Evolutionary conservation across 2,329 filamentous ascomycete species (phyloP).

Genomic region (Fusarium nurragi): DNA sequence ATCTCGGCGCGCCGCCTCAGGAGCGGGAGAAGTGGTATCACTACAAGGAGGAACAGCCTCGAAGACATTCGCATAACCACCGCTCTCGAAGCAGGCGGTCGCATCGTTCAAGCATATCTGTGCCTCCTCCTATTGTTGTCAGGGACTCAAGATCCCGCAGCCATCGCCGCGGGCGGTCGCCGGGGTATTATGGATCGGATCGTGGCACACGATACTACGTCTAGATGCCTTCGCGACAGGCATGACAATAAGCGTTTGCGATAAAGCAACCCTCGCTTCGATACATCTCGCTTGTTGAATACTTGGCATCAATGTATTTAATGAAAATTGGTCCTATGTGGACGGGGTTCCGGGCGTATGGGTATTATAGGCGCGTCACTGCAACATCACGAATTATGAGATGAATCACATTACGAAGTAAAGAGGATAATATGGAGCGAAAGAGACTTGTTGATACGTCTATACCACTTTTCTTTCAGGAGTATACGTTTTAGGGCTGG

Average conservation of each 20-base stretch:
- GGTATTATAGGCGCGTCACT: not conserved
- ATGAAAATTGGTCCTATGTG: not conserved
- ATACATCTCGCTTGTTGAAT: not conserved
- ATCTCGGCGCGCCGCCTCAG: conserved; percentile 51
- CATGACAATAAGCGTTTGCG: not conserved
- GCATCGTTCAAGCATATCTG: conserved; percentile 40
- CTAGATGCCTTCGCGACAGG: not conserved
- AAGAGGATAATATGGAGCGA: not conserved
- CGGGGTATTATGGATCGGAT: conserved; percentile 28
- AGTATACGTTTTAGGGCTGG: not conserved
- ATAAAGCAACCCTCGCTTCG: not conserved
- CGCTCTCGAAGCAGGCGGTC: conserved; percentile 37
- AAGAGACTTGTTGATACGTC: not conserved
- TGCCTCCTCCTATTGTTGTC: conserved; percentile 39
- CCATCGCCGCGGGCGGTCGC: conserved; percentile 24
- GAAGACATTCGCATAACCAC: conserved; percentile 30
- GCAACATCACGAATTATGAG: conserved; percentile 22
- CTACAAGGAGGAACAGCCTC: conserved; percentile 39
- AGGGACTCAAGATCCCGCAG: conserved; percentile 35
- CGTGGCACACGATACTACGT: conserved; percentile 33
- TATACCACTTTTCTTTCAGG: not conserved
- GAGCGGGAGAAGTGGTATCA: conserved; percentile 49
- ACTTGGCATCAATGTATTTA: not conserved
- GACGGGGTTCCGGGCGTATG: not conserved
- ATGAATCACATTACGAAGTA: not conserved